phyloP scores from a whole-genome alignment of 1,284 basidiomycete species.

The Sporisorium reilianum region DNA sequence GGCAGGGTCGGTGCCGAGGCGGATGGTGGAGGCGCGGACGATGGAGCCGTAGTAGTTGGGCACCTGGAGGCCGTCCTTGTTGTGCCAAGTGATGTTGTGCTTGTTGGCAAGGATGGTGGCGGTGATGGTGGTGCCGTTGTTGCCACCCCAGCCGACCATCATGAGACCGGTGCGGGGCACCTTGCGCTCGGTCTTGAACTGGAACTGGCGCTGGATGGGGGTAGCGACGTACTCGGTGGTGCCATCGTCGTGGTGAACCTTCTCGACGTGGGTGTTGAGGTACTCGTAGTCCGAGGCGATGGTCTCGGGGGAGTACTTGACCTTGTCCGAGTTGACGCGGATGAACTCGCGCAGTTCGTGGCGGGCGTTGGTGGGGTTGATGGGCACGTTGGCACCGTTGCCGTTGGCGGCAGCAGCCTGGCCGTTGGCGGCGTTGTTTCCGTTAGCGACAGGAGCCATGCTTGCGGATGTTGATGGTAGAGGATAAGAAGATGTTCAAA shows the following conservation, averaged over 20 bases:
- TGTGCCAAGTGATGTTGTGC: slow-evolving; percentile 94
- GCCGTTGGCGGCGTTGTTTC: slow-evolving; percentile 33
- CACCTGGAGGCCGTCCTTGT: slow-evolving; percentile 89
- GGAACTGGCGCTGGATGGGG: slow-evolving; percentile 70
- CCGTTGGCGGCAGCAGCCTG: slow-evolving; percentile 37
- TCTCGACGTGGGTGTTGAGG: slow-evolving; percentile 67
- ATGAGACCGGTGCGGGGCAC: slow-evolving; percentile 94
- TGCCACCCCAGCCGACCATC: slow-evolving; percentile 96
- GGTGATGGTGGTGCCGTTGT: slow-evolving; percentile 94
- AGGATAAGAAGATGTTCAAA: slow-evolving; percentile 20
- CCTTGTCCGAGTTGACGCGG: slow-evolving; percentile 66
- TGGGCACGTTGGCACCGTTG: slow-evolving; percentile 45
- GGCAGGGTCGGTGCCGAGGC: slow-evolving; percentile 84
- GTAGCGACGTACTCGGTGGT: slow-evolving; percentile 65
- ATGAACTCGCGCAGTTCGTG: slow-evolving; percentile 66
- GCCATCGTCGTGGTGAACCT: slow-evolving; percentile 58
- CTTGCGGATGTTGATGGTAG: slow-evolving; percentile 17
- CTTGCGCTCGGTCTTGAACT: slow-evolving; percentile 90
- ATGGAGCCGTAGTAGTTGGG: slow-evolving; percentile 86
- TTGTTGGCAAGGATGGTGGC: slow-evolving; percentile 97
- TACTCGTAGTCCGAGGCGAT: slow-evolving; percentile 67
- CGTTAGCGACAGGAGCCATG: slow-evolving; percentile 65
- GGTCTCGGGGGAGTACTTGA: slow-evolving; percentile 62
- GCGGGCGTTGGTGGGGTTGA: slow-evolving; percentile 67
- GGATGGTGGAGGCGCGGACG: slow-evolving; percentile 92